Evolutionary conservation across 768 basidiomycete genomes (phyloP), one percentile per base, ranked within the genome.

Genomic region (Atractiella rhizophila): DNA sequence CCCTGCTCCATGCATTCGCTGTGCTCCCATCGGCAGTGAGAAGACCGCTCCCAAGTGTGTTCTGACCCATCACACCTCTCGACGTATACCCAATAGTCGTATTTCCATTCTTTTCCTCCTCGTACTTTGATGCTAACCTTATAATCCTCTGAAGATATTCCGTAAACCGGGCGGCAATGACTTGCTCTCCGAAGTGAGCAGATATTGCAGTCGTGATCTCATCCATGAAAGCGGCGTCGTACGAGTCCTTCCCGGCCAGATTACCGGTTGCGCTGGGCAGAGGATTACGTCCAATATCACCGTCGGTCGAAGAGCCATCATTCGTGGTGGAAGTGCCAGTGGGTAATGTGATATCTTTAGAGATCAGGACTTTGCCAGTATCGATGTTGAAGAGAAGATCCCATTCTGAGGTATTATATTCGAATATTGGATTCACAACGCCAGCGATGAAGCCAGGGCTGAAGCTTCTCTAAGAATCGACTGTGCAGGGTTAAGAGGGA

Each of bases 341-440:
- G 4, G 37, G 37, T 2, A 21, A 6, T 2, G 23, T 15, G 4
- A 96, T 77, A 48, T 94, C 79, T 56, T 74, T 86, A 28, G 79
- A 73, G 12, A 96, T 74, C 2, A 73, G 73, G 43, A 98, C 79
- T 28, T 70, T 73, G 9, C 81, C 81, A 0, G 73, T 70, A 35
- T 80, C 76, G 46, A 94, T 73, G 55, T 96, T 83, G 57, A 88
- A 78, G 29, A 94, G 64, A 7, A 98, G 63, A 57, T 98, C 91
- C 91, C 91, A 98, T 21, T 57, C 55, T 11, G 70, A 67, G 0
- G 74, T 71, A 0, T 76, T 69, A 1, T 75, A 65, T 53, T 88
- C 82, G 59, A 94, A 94, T 34, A 94, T 83, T 2, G 86, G 91
- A 53, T 98, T 98, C 1, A 81, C 86, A 3, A 96, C 88, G 1